Evolutionary conservation across 2,329 filamentous ascomycete genomes (phyloP).

Genomic region (Curvularia hawaiiensis): DNA sequence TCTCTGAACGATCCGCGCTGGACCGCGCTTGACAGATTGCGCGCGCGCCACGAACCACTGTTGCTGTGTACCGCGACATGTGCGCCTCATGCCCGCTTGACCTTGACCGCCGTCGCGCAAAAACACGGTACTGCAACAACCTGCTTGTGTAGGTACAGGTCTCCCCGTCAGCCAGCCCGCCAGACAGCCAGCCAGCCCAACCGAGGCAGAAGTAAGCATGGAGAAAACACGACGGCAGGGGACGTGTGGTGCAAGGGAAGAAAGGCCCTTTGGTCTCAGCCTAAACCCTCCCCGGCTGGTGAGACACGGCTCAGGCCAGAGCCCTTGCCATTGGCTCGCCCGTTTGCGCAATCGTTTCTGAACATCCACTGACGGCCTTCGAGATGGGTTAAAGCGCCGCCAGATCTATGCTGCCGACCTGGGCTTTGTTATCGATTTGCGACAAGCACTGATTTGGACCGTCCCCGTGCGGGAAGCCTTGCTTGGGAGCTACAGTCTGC

Average conservation of each 20-base stretch:
- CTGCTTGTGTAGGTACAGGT: neutral
- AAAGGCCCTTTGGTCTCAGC: constrained; percentile 15
- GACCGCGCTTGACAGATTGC: constrained; percentile 14
- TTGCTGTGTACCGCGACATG: neutral
- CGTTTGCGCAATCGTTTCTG: constrained; percentile 19
- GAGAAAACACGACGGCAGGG: constrained; percentile 8
- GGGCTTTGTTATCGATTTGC: constrained; percentile 18
- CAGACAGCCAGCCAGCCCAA: constrained; percentile 4
- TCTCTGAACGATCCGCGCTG: constrained; percentile 17
- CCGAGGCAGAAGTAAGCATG: constrained; percentile 8
- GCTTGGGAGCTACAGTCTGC: constrained; percentile 17
- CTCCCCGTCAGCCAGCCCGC: neutral
- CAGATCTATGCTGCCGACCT: constrained; percentile 18
- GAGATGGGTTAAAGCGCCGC: constrained; percentile 19
- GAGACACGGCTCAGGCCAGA: constrained; percentile 14
- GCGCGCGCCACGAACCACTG: constrained; percentile 3
- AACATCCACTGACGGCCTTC: constrained; percentile 17
- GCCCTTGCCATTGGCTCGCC: constrained; percentile 14
- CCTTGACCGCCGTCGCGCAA: neutral
- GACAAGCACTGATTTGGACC: constrained; percentile 17
- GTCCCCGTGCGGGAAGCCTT: constrained; percentile 17
- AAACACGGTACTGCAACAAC: neutral
- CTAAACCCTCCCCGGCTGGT: constrained; percentile 16
- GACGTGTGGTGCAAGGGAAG: constrained; percentile 15
- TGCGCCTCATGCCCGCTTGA: constrained; percentile 1